These are phyloP conservation scores for Pseudogymnoascus destructans DNA, from an alignment of 2,329 filamentous ascomycete species.

Conservation along the genomic window DNA sequence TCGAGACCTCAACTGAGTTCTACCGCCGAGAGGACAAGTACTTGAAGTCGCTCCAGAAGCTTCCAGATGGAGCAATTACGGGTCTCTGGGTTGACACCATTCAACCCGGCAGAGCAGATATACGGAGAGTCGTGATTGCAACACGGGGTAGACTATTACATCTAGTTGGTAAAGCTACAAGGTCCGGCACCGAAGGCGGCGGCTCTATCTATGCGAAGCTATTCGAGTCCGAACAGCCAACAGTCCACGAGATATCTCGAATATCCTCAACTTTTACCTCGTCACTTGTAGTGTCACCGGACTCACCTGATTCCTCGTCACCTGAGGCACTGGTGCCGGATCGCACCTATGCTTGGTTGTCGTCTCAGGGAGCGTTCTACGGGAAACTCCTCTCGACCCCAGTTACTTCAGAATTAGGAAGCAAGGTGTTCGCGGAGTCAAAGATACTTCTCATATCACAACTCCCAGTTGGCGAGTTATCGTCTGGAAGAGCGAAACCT, in stretches of 20 bases:
- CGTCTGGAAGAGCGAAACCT: constrained; percentile 49
- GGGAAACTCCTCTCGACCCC: constrained; percentile 60
- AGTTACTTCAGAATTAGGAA: constrained; percentile 51
- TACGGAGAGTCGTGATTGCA: constrained; percentile 64
- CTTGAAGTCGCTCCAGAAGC: constrained; percentile 68
- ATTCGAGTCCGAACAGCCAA: constrained; percentile 76
- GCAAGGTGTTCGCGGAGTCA: constrained; percentile 63
- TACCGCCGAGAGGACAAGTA: constrained; percentile 93
- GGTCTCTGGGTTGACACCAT: constrained; percentile 76
- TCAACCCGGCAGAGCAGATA: constrained; percentile 49
- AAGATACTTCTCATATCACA: constrained; percentile 64
- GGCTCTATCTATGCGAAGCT: constrained; percentile 75
- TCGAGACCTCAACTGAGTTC: constrained; percentile 89
- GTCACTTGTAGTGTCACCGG: constrained; percentile 62
- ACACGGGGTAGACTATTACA: constrained; percentile 70
- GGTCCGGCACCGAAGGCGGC: constrained; percentile 61
- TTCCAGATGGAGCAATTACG: constrained; percentile 69
- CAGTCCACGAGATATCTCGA: constrained; percentile 57
- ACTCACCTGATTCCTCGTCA: constrained; percentile 42
- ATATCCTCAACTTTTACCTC: constrained; percentile 48
- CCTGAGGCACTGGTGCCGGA: constrained; percentile 48
- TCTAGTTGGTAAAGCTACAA: constrained; percentile 63
- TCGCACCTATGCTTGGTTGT: constrained; percentile 80
- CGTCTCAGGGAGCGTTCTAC: constrained; percentile 72
- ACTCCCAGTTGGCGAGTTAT: constrained; percentile 54